Evolutionary conservation across 2,329 filamentous ascomycete species (phyloP).

Genomic region (Scorias spongiosa): DNA sequence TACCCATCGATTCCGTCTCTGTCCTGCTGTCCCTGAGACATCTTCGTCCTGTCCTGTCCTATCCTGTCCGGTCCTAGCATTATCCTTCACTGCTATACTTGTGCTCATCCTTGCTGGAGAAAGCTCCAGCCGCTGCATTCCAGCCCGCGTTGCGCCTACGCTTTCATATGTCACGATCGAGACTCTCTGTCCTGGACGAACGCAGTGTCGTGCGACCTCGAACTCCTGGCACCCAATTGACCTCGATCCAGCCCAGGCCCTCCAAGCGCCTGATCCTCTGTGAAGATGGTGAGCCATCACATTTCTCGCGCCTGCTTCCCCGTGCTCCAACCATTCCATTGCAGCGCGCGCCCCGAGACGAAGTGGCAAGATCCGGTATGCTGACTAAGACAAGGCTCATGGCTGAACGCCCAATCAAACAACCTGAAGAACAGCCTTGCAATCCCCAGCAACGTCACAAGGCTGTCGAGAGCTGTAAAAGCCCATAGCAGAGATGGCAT

Average conservation of each 20-base stretch:
- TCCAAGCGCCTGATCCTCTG: slow-evolving; percentile 12
- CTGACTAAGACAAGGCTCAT: slow-evolving; percentile 21
- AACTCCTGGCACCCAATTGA: slow-evolving; percentile 2
- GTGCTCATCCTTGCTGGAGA: too few species aligned
- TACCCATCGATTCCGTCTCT: too few species aligned
- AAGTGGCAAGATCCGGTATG: neutral
- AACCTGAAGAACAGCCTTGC: slow-evolving; percentile 28
- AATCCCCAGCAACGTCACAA: slow-evolving; percentile 35
- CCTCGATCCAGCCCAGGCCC: neutral
- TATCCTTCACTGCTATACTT: too few species aligned
- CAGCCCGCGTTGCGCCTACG: too few species aligned
- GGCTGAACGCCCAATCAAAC: slow-evolving; percentile 34
- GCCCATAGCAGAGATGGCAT: slow-evolving; percentile 31
- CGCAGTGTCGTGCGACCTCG: neutral
- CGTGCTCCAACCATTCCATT: neutral
- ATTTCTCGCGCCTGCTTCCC: neutral
- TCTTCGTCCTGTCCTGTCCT: too few species aligned
- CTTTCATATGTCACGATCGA: neutral
- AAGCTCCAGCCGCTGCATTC: too few species aligned
- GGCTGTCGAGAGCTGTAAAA: slow-evolving; percentile 34
- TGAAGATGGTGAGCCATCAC: slow-evolving; percentile 10
- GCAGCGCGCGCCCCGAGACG: too few species aligned
- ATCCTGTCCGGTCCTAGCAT: too few species aligned
- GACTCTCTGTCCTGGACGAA: neutral
- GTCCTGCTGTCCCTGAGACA: too few species aligned